phyloP scores from a whole-genome alignment of 192 early-diverging fungal genomes.

The Piromyces sp. region DNA sequence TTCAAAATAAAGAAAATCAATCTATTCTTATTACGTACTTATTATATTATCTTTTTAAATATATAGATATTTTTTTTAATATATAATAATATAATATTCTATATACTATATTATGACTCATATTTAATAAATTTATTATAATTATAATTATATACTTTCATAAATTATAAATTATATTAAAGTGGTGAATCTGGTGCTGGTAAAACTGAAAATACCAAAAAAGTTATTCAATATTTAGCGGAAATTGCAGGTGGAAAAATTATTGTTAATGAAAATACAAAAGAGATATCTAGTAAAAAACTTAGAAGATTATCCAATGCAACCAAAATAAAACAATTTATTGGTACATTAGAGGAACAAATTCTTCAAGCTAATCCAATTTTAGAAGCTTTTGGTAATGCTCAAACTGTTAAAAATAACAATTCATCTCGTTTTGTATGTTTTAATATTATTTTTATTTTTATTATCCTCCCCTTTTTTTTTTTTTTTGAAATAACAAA shows the following conservation, averaged over 20 bases:
- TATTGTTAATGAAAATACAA: background rate
- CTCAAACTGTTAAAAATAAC: conserved; percentile 94
- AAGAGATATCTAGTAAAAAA: conserved; percentile 6
- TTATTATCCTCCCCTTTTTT: too few relatives aligned
- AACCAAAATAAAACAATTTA: background rate
- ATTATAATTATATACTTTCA: too few relatives aligned
- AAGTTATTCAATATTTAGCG: conserved; percentile 94
- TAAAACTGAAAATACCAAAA: conserved; percentile 99
- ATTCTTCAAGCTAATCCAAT: conserved; percentile 95
- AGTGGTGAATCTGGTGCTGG: conserved; percentile 97
- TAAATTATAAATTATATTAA: background rate
- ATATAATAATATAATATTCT: too few relatives aligned
- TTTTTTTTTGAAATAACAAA: too few relatives aligned
- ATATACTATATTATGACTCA: too few relatives aligned
- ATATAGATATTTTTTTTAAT: too few relatives aligned
- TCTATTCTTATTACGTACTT: conserved; percentile 88
- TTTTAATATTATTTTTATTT: background rate
- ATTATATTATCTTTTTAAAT: too few relatives aligned
- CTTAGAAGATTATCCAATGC: background rate
- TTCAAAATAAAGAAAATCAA: conserved; percentile 82
- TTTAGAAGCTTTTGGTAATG: conserved; percentile 95
- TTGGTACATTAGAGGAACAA: conserved; percentile 62
- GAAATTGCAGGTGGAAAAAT: conserved; percentile 48
- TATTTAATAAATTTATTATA: too few relatives aligned
- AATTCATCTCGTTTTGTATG: conserved; percentile 93